phyloP scores from a whole-genome alignment of 108 stramenopile genomes.

The Cyclotella choctawhatcheeana region DNA sequence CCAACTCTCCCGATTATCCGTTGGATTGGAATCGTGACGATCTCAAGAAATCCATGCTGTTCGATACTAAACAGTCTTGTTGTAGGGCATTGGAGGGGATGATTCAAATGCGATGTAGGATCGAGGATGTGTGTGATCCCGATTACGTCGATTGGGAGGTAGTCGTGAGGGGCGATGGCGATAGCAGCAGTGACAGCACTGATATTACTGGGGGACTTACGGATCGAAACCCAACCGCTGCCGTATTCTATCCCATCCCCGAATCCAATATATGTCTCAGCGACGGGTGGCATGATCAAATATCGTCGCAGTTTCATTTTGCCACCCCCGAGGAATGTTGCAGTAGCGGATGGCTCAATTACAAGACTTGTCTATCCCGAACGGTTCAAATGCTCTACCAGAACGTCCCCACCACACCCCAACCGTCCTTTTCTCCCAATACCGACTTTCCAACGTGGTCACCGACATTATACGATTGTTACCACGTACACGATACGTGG shows the following conservation, averaged over 20 bases:
- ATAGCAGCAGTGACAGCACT: background rate
- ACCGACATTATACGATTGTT: background rate
- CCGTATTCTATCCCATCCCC: constrained; percentile 1
- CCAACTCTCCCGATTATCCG: constrained; percentile 1
- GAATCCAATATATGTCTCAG: background rate
- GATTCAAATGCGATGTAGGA: background rate
- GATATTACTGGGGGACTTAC: background rate
- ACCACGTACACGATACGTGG: background rate
- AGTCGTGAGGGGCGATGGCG: background rate
- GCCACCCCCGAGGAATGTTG: constrained; percentile 3
- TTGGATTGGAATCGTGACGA: background rate
- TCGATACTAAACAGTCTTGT: background rate
- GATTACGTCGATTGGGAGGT: background rate
- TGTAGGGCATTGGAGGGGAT: constrained; percentile 5
- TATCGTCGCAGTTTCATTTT: background rate
- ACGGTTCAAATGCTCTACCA: background rate
- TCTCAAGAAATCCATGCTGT: background rate
- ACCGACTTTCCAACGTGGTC: constrained; percentile 6
- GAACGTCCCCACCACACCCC: background rate
- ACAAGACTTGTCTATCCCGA: background rate
- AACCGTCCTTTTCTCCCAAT: background rate
- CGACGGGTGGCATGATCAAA: background rate
- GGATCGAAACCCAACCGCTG: background rate
- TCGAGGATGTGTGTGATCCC: background rate
- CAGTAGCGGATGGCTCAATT: background rate